phyloP scores from a whole-genome alignment of 2,329 filamentous ascomycete species.

The Aspergillus sp. region DNA sequence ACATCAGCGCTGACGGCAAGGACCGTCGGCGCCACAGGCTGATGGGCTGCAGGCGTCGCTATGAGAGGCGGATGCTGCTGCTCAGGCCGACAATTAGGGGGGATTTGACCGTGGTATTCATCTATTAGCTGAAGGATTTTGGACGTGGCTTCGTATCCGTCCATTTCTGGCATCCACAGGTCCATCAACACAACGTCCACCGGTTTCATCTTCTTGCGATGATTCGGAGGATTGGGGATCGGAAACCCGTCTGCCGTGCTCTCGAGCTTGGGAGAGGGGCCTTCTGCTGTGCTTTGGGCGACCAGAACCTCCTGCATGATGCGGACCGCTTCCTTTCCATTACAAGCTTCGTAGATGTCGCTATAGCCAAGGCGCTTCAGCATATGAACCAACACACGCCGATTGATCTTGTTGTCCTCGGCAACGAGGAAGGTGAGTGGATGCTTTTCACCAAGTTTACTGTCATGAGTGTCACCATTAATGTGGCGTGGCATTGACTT shows the following conservation, averaged over 20 bases:
- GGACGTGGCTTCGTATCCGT: conserved; percentile 69
- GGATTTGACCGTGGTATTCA: conserved; percentile 32
- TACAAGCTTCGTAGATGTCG: conserved; percentile 64
- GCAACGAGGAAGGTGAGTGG: conserved; percentile 70
- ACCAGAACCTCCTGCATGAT: conserved; percentile 54
- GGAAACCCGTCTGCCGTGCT: conserved; percentile 14
- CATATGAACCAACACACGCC: conserved; percentile 67
- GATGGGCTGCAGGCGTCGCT: conserved; percentile 29
- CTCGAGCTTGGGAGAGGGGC: conserved; percentile 8
- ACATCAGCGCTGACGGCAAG: conserved; percentile 69
- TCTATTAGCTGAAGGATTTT: conserved; percentile 60
- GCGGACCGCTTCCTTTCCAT: conserved; percentile 67
- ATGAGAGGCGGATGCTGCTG: conserved; percentile 17
- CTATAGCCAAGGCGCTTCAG: conserved; percentile 67
- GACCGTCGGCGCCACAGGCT: conserved; percentile 45
- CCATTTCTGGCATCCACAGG: conserved; percentile 74
- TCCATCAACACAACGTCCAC: conserved; percentile 72
- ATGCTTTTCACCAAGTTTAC: conserved; percentile 58
- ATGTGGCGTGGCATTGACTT: conserved; percentile 30
- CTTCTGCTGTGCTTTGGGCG: conserved; percentile 22
- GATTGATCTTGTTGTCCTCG: conserved; percentile 73
- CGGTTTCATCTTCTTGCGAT: conserved; percentile 36
- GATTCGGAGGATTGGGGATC: conserved; percentile 22
- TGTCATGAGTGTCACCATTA: conserved; percentile 50
- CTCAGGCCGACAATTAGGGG: conserved; percentile 10